Percentiles rank a stretch among this genome's conserved stretches.
Evolutionary conservation across 495 filamentous ascomycete species (phyloP).

Genomic region (Paragyromitra xinjiangensis): DNA sequence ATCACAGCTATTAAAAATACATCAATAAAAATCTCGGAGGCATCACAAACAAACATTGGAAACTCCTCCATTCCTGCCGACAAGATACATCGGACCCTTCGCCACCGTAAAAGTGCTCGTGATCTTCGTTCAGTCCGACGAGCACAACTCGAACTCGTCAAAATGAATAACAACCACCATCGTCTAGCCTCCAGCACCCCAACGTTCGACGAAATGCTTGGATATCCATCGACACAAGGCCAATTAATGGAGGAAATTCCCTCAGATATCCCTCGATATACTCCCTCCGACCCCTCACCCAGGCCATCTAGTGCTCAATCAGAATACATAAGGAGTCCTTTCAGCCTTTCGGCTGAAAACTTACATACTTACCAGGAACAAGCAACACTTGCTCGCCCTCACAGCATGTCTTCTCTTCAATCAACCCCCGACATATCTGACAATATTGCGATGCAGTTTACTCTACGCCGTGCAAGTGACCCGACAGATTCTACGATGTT

Average conservation of each 20-base stretch:
- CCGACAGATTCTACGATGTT: conserved; percentile 42
- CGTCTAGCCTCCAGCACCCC: conserved; percentile 31
- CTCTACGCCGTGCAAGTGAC: conserved; percentile 45
- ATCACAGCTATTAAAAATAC: conserved; percentile 35
- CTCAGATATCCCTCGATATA: conserved; percentile 37
- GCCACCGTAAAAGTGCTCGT: conserved; percentile 51
- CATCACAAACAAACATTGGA: conserved; percentile 43
- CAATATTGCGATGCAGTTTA: conserved; percentile 25
- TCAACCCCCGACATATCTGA: conserved; percentile 36
- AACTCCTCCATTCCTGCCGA: conserved; percentile 33
- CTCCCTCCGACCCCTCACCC: conserved; percentile 43
- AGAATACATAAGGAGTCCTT: conserved; percentile 38
- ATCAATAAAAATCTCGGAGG: conserved; percentile 32
- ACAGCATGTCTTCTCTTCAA: conserved; percentile 55
- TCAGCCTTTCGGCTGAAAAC: conserved; percentile 52
- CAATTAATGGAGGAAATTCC: conserved; percentile 29
- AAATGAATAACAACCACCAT: conserved; percentile 34
- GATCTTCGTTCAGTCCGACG: conserved; percentile 47
- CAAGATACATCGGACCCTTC: conserved; percentile 49
- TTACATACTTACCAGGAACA: conserved; percentile 45
- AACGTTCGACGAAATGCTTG: conserved; percentile 43
- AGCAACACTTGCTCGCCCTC: conserved; percentile 48
- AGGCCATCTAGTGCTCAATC: conserved; percentile 48
- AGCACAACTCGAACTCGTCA: conserved; percentile 50
- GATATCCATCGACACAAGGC: conserved; percentile 44